phyloP scores from a whole-genome alignment of 495 filamentous ascomycete species.

The Zalerion maritima region DNA sequence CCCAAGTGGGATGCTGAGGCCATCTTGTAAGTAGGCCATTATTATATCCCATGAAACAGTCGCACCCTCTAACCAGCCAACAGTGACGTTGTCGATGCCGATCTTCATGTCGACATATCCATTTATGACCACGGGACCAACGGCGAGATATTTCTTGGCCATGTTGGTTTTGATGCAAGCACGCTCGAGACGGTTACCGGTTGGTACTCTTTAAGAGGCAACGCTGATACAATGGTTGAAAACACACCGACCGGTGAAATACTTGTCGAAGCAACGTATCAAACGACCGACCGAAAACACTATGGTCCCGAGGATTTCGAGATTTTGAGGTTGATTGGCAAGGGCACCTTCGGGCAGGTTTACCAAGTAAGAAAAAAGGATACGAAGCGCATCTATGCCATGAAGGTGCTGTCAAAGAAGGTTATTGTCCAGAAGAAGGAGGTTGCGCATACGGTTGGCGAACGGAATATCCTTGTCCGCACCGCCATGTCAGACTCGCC shows the following conservation, averaged over 20 bases:
- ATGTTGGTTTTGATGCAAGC: conserved; percentile 62
- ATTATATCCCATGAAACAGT: background rate
- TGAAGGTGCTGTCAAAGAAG: conserved; percentile 99
- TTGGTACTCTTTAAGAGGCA: conserved; percentile 69
- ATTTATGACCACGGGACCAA: conserved; percentile 73
- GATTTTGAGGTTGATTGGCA: conserved; percentile 90
- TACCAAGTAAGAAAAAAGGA: conserved; percentile 99
- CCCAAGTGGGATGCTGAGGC: conserved; percentile 95
- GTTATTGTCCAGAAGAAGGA: conserved; percentile 99
- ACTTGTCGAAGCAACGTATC: conserved; percentile 69
- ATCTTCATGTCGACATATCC: conserved; percentile 84
- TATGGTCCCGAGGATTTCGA: conserved; percentile 96
- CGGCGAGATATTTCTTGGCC: conserved; percentile 82
- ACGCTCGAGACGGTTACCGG: conserved; percentile 51
- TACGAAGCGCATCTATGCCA: conserved; percentile 88
- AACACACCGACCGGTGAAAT: conserved; percentile 76
- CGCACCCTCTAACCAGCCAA: conserved; percentile 19
- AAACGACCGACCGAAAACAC: conserved; percentile 80
- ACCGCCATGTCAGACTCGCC: conserved; percentile 92
- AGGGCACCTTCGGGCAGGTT: conserved; percentile 98
- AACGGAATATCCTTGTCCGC: conserved; percentile 91
- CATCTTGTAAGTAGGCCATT: conserved; percentile 56
- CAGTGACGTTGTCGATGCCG: conserved; percentile 87
- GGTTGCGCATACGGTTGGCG: conserved; percentile 89
- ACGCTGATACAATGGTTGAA: conserved; percentile 36